Evolutionary conservation across 1,139 yeast genomes (phyloP), one percentile per base, ranked within the genome.

Genomic region (Kurtzmaniella natalensis): DNA sequence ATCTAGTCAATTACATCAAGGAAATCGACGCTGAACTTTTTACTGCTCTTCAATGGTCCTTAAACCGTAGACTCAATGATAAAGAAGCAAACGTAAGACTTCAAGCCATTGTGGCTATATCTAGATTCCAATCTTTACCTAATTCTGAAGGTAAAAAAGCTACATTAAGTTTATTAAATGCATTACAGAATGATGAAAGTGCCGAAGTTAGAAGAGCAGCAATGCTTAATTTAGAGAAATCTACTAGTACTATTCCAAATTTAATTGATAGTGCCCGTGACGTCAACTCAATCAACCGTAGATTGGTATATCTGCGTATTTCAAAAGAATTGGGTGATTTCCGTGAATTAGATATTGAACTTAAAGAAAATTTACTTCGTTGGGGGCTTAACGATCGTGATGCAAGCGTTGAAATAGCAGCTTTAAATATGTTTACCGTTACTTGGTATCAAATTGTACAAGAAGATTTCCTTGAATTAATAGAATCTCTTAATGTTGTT

Each of bases 381-480:
- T 85, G 95, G 88, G 98, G 98, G 2, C 64, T 92, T 33, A 77
- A 78, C 43, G 98, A 92, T 57, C 76, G 97, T 44, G 96, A 89
- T 42, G 76, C 70, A 6, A 50, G 68, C 5, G 97, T 92, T 1
- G 68, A 78, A 42, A 63, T 62, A 19, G 94, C 96, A 0, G 88
- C 96, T 2, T 61, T 71, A 1, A 76, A 76, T 42, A 72, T 88
- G 78, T 70, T 92, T 35, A 71, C 84, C 6, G 63, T 65, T 19
- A 71, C 72, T 31, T 92, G 97, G 97, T 70, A 85, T 35, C 75
- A 74, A 17, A 63, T 74, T 3, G 74, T 81, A 9, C 71, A 82
- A 44, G 81, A 81, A 39, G 92, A 88, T 53, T 60, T 92, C 18
- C 61, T 81, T 31, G 87, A 78, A 38, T 68, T 89, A 29, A 59